Evolutionary conservation across 2,329 filamentous ascomycete species (phyloP), one percentile per base, ranked within the genome.

Genomic region (Exophiala bonariae): DNA sequence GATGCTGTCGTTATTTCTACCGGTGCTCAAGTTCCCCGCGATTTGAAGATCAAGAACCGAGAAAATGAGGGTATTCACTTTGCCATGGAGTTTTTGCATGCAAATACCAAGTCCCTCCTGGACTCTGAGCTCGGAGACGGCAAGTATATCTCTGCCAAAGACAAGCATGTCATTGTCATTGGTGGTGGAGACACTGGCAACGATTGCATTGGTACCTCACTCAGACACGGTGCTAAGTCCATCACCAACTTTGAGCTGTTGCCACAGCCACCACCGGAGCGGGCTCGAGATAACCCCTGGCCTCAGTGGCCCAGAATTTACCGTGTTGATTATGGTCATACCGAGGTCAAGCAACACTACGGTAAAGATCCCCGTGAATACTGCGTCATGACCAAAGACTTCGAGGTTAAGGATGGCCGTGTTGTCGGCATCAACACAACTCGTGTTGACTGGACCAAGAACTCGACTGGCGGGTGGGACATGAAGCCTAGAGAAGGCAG

Each of bases 381-480:
- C 78, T 96, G 91, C 75, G 90, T 97, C 73, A 96, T 96, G 89
- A 95, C 90, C 14, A 92, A 95, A 75, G 89, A 95, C 62, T 97
- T 97, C 60, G 89, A 95, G 52, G 89, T 91, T 57, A 89, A 96
- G 61, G 91, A 89, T 53, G 91, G 91, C 66, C 85, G 86, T 57
- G 89, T 97, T 64, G 95, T 90, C 77, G 92, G 92, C 55, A 96
- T 97, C 78, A 96, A 93, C 73, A 96, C 90, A 34, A 82, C 93
- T 49, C 89, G 92, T 44, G 91, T 97, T 34, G 91, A 96, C 68
- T 97, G 92, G 92, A 93, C 89, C 60, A 93, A 91, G 78, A 89
- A 84, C 44, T 79, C 88, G 20, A 85, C 82, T 52, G 91, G 91
- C 57, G 91, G 91, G 35, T 97, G 92, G 92, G 92, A 96, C 71